Evolutionary conservation across 1,284 basidiomycete genomes (phyloP).

Genomic region (Entoloma clypeatum): DNA sequence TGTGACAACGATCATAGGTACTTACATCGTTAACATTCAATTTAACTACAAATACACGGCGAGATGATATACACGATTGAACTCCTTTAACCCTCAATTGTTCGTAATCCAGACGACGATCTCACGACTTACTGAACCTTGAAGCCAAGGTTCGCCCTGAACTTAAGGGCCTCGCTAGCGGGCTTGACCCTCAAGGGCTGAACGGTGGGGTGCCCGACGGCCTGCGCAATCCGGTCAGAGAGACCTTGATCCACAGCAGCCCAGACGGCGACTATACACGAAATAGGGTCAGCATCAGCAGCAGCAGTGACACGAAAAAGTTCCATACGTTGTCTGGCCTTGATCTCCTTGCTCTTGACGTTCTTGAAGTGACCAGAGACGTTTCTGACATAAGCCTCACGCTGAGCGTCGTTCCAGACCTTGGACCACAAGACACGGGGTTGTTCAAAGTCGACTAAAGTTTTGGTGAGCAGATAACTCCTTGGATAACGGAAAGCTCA

Average conservation of each 20-base stretch:
- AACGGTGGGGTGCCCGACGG: conserved; percentile 57
- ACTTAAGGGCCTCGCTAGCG: conserved; percentile 53
- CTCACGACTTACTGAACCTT: too few species aligned
- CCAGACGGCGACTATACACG: conserved; percentile 67
- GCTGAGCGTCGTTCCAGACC: conserved; percentile 71
- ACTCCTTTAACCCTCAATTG: too few species aligned
- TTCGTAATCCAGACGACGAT: too few species aligned
- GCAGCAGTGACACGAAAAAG: neutral
- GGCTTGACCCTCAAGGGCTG: conserved; percentile 62
- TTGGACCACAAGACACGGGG: conserved; percentile 77
- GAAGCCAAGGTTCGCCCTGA: conserved; percentile 40
- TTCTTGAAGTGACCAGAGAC: conserved; percentile 70
- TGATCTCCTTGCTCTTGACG: conserved; percentile 64
- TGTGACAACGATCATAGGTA: too few species aligned
- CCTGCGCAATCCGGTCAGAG: conserved; percentile 71
- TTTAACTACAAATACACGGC: too few species aligned
- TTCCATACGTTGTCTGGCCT: conserved; percentile 63
- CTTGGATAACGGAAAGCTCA: neutral
- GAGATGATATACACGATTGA: too few species aligned
- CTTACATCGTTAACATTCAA: too few species aligned
- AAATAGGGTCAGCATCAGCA: conserved; percentile 5
- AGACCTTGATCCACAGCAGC: conserved; percentile 72
- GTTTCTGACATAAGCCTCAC: conserved; percentile 73
- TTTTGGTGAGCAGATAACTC: conserved; percentile 6
- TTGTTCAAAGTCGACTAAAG: conserved; percentile 84